Evolutionary conservation across 2,329 filamentous ascomycete genomes (phyloP), one percentile per base, ranked within the genome.

Genomic region (Alternaria ventricosa): DNA sequence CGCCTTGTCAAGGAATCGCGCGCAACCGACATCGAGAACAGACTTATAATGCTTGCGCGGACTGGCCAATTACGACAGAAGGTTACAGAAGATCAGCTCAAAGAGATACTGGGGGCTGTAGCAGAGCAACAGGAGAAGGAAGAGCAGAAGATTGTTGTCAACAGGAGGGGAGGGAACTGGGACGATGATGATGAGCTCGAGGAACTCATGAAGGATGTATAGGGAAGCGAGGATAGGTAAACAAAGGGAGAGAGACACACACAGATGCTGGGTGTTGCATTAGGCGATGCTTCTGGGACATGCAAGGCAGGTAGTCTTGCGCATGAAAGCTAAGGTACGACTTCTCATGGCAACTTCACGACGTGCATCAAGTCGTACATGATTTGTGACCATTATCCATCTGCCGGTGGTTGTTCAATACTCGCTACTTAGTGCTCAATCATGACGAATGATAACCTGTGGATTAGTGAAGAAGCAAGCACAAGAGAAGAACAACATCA

Each of bases 1-100:
- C 91, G 95, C 33, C 89, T 99, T 64, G 96, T 99, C 77, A 98
- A 98, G 83, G 93, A 94, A 79, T 90, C 91, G 72, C 92, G 96
- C 75, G 96, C 96, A 36, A 88, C 87, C 65, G 94, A 97, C 75
- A 89, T 99, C 61, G 96, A 99, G 84, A 94, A 96, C 85, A 84
- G 95, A 55, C 87, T 99, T 60, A 94, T 99, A 80, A 94, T 91
- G 89, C 88, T 99, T 61, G 95, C 96, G 62, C 89, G 94, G 75
- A 88, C 90, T 23, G 94, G 95, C 23, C 96, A 98, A 84, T 85
- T 99, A 73, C 86, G 93, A 58, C 84, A 88, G 66, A 96, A 97
- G 80, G 93, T 99, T 50, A 95, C 92, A 1, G 96, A 99, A 82
- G 89, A 90, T 53, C 94, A 98, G 84, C 86, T 99, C 75, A 97